These are phyloP conservation scores for Dendrobium catenatum DNA, from an alignment of 106 monocot species.

Conservation along the genomic window DNA sequence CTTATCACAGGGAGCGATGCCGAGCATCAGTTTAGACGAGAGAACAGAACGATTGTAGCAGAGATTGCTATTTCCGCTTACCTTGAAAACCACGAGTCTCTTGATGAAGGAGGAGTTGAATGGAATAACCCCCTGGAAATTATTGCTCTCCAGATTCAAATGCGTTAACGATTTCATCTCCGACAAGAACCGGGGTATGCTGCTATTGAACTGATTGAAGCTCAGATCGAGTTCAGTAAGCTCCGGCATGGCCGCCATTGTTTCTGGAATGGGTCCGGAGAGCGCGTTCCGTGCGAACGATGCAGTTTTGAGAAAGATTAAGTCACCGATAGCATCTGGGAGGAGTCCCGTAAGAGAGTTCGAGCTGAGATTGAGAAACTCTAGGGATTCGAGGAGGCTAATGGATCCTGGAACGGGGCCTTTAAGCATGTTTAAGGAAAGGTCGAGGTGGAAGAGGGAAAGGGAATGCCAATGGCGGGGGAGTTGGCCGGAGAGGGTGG, in stretches of 20 bases:
- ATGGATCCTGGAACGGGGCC: slow-evolving; percentile 15
- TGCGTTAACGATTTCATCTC: slow-evolving; percentile 45
- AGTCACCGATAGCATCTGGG: slow-evolving; percentile 53
- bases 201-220: slow-evolving; percentile 75
- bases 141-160: slow-evolving; percentile 67
- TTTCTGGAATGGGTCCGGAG: slow-evolving; percentile 33
- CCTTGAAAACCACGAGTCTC: slow-evolving; percentile 46
- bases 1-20: slow-evolving; percentile 68
- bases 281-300: slow-evolving; percentile 50
- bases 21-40: slow-evolving; percentile 63
- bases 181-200: slow-evolving; percentile 47
- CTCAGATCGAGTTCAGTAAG: slow-evolving; percentile 71
- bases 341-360: slow-evolving; percentile 26
- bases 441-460: slow-evolving; percentile 35
- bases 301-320: slow-evolving; percentile 33
- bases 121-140: slow-evolving; percentile 70
- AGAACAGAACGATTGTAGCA: slow-evolving; percentile 67
- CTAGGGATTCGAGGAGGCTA: slow-evolving; percentile 12
- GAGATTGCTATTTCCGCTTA: slow-evolving; percentile 64
- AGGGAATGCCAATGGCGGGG: slow-evolving; percentile 79
- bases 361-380: slow-evolving; percentile 25
- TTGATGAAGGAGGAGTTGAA: slow-evolving; percentile 63
- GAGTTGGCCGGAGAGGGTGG: slow-evolving; percentile 60
- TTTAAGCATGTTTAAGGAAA: slow-evolving; percentile 3
- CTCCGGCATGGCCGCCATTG: slow-evolving; percentile 41